Conservation (phyloP, 352 stramenopile genomes). For the Globisporangium ultimum region DNA sequence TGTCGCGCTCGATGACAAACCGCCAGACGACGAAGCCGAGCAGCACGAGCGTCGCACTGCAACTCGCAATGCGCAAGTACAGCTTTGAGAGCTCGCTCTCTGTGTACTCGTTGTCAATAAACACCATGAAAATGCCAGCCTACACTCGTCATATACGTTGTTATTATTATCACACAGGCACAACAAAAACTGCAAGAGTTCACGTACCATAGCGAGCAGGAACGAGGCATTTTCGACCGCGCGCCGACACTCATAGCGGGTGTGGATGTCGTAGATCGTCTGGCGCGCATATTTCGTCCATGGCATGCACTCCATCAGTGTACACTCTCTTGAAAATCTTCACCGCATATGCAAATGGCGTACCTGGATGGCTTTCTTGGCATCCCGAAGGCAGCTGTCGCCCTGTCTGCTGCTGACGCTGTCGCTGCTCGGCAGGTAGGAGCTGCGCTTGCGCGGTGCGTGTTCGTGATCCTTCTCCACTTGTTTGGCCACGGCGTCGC, state of each 20-base stretch:
- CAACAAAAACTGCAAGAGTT: neutral
- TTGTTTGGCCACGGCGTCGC: constrained; percentile 44
- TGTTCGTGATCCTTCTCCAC: constrained; percentile 31
- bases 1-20: constrained; percentile 50
- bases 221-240: constrained; percentile 57
- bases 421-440: constrained; percentile 36
- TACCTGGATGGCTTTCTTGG: constrained; percentile 55
- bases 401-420: constrained; percentile 9
- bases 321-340: neutral
- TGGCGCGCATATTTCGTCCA: constrained; percentile 3
- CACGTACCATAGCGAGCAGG: constrained; percentile 44
- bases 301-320: too few relatives aligned
- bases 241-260: constrained; percentile 61
- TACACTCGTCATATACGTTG: constrained; percentile 5
- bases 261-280: constrained; percentile 62
- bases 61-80: constrained; percentile 37
- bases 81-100: constrained; percentile 29
- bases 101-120: constrained; percentile 66
- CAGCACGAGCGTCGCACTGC: constrained; percentile 39
- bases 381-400: constrained; percentile 35
- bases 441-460: constrained; percentile 24
- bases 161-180: neutral
- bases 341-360: neutral
- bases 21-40: constrained; percentile 50
- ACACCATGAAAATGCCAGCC: constrained; percentile 54